Percentiles rank a stretch among this genome's conserved stretches.
These are phyloP conservation scores for Trichophyton verrucosum DNA, from an alignment of 2,329 filamentous ascomycete species.

Conservation along the genomic window DNA sequence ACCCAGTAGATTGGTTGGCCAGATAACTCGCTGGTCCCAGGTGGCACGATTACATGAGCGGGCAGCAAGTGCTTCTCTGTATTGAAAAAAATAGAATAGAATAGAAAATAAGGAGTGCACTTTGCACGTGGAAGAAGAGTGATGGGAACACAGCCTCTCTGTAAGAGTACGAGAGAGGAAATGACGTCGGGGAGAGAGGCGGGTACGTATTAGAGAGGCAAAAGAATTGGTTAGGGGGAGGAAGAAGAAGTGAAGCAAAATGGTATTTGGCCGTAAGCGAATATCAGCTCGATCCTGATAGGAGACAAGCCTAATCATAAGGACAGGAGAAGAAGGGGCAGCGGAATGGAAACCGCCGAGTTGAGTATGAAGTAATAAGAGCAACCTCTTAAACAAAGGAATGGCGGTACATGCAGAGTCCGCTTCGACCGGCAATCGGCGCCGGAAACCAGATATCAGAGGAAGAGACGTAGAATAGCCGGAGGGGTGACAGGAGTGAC, in stretches of 20 bases:
- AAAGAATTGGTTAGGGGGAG: not conserved
- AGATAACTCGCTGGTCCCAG: conserved; percentile 1
- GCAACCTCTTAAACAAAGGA: conserved; percentile 2
- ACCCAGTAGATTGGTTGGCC: conserved; percentile 1
- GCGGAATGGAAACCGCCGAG: not conserved
- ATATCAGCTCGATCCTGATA: not conserved
- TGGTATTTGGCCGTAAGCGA: not conserved
- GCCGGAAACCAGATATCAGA: not conserved
- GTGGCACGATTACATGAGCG: not conserved
- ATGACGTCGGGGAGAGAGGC: not conserved
- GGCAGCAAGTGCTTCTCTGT: not conserved
- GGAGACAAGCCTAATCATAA: not conserved
- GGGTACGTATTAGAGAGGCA: not conserved
- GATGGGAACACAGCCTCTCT: conserved; percentile 4
- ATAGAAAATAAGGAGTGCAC: not conserved
- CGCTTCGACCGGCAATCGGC: not conserved
- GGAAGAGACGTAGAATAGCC: not conserved
- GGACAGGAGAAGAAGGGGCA: not conserved
- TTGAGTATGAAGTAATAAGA: not conserved
- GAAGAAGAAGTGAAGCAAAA: not conserved
- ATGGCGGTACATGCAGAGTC: not conserved
- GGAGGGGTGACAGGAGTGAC: not conserved
- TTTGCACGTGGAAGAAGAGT: not conserved
- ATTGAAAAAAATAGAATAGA: not conserved
- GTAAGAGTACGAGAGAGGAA: not conserved